Conservation (phyloP, 2,329 filamentous ascomycete species). For the Pezicula neosporulosa region DNA sequence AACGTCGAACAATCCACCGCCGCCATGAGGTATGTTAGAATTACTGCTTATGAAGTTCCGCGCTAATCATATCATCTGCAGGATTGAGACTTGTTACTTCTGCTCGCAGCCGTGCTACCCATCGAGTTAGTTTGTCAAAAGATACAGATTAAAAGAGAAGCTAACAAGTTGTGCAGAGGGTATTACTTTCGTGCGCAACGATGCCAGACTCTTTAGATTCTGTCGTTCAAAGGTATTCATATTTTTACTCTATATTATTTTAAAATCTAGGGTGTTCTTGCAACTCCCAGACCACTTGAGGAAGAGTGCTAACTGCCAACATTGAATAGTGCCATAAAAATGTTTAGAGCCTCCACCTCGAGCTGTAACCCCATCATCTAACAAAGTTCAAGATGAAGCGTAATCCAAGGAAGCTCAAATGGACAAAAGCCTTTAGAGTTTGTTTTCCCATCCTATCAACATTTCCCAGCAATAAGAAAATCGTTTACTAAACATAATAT, state of each 20-base stretch:
- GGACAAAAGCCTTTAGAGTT: conserved; percentile 86
- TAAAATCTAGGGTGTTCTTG: no score
- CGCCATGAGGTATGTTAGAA: conserved; percentile 21
- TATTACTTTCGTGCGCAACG: conserved; percentile 12
- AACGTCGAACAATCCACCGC: conserved; percentile 5
- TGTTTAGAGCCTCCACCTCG: conserved; percentile 30
- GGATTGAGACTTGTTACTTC: conserved; percentile 66
- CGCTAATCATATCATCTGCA: neutral
- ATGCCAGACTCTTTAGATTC: conserved; percentile 52
- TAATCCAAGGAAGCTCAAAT: conserved; percentile 93
- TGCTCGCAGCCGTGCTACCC: conserved; percentile 68
- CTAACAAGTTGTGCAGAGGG: neutral
- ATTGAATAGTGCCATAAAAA: conserved; percentile 49
- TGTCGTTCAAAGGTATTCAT: conserved; percentile 31
- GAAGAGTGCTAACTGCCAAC: no score
- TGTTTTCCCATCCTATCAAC: no score
- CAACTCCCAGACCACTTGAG: no score
- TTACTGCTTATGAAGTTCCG: neutral
- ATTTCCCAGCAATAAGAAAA: no score
- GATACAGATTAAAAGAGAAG: neutral
- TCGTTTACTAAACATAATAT: no score
- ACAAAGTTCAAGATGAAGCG: conserved; percentile 91
- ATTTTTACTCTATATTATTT: no score
- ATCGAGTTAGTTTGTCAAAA: neutral
- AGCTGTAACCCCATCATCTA: neutral